Percentiles rank a stretch among this genome's conserved stretches.
Conservation (phyloP, 2,329 filamentous ascomycete species). For the Trichophyton simii region DNA sequence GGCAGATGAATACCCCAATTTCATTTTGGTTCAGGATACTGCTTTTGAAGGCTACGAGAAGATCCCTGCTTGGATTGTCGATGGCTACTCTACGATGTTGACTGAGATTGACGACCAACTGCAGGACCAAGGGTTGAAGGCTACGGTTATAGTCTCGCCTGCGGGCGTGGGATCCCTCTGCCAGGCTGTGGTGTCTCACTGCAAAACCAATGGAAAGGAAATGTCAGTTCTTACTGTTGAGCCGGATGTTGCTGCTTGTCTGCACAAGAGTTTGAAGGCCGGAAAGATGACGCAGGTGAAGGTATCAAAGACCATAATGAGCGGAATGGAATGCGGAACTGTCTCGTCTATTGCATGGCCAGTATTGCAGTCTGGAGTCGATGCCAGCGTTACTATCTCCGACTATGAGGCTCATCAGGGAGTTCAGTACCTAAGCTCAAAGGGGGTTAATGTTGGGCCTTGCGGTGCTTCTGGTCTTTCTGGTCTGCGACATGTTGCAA, state of each 20-base stretch:
- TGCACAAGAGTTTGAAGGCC: conserved; percentile 37
- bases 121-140: conserved; percentile 23
- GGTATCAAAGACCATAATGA: conserved; percentile 57
- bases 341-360: conserved; percentile 55
- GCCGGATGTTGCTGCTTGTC: conserved; percentile 49
- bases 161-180: conserved; percentile 63
- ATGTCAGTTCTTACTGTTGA: conserved; percentile 54
- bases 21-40: conserved; percentile 56
- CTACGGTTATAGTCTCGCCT: conserved; percentile 47
- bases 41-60: conserved; percentile 54
- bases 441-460: conserved; percentile 44
- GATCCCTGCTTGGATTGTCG: conserved; percentile 61
- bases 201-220: conserved; percentile 35
- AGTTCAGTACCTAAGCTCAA: conserved; percentile 39
- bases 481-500: conserved; percentile 42
- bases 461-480: conserved; percentile 48
- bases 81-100: conserved; percentile 65
- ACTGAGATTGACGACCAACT: conserved; percentile 54
- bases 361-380: conserved; percentile 44
- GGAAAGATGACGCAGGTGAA: conserved; percentile 39
- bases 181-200: conserved; percentile 55
- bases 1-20: conserved; percentile 23
- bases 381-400: conserved; percentile 48
- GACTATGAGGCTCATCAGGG: conserved; percentile 52
- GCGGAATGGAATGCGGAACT: conserved; percentile 60